A percentile compares a stretch with the other conserved stretches of the same genome.
These are phyloP conservation scores for Neoarthrinium moseri DNA, from an alignment of 2,329 filamentous ascomycete species.

Conservation along the genomic window DNA sequence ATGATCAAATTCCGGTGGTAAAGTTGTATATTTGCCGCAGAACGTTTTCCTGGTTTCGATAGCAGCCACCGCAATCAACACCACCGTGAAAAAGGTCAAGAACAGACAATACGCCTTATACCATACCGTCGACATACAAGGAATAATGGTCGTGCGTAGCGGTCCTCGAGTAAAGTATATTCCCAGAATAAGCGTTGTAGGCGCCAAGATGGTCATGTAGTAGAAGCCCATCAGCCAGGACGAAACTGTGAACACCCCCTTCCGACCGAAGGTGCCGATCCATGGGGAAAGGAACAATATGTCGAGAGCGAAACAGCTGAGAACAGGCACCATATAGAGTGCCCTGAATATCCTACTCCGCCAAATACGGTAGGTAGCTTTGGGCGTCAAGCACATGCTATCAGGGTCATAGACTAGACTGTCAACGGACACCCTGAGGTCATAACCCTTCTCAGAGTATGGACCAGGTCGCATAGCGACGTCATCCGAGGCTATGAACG, in stretches of 20 bases:
- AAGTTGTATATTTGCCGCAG: constrained; percentile 4
- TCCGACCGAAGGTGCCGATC: not conserved
- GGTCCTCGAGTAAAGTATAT: not conserved
- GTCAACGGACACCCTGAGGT: not conserved
- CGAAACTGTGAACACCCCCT: constrained; percentile 2
- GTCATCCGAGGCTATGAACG: not conserved
- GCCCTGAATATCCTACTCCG: not conserved
- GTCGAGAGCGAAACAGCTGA: not conserved
- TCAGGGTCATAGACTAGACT: not conserved
- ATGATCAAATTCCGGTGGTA: not conserved
- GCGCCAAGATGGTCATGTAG: not conserved
- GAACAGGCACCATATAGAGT: not conserved
- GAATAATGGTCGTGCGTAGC: not conserved
- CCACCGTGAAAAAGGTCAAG: not conserved
- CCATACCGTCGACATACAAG: not conserved
- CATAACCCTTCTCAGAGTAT: not conserved
- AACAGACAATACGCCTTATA: not conserved
- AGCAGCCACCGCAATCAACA: not conserved
- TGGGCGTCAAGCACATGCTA: not conserved
- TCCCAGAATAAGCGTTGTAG: not conserved
- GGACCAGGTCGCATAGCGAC: not conserved
- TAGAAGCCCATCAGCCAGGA: not conserved
- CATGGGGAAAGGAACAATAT: not conserved
- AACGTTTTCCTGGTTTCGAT: not conserved
- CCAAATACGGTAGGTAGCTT: not conserved